A percentile compares a stretch with the other conserved stretches of the same genome.
phyloP scores from a whole-genome alignment of 1,284 basidiomycete species.

The Puccinia polysora region DNA sequence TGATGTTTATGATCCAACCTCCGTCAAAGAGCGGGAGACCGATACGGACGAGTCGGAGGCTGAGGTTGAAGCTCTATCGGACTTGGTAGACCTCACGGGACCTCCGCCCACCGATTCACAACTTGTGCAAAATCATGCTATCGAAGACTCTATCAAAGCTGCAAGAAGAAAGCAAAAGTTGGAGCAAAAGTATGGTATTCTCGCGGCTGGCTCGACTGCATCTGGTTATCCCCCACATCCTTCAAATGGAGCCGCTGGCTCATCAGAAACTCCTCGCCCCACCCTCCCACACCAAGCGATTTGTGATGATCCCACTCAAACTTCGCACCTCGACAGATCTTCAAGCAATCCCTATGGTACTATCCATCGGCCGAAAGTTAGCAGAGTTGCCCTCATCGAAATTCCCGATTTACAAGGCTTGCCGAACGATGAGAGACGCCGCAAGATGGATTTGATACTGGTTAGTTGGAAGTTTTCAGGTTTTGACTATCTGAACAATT shows the following conservation, averaged over 20 bases:
- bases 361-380: neutral
- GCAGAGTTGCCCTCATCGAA: constrained; percentile 1
- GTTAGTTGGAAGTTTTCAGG: constrained; percentile 22
- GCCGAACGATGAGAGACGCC: constrained; percentile 7
- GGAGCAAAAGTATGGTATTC: constrained; percentile 1
- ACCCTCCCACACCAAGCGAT: neutral
- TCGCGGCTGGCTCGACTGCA: neutral
- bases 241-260: neutral
- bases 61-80: neutral
- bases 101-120: constrained; percentile 2
- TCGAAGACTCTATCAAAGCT: constrained; percentile 10
- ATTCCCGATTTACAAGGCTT: neutral
- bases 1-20: constrained; percentile 8
- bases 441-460: constrained; percentile 24
- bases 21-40: neutral
- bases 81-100: constrained; percentile 1
- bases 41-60: constrained; percentile 18
- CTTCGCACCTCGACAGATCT: neutral
- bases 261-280: neutral
- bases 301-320: neutral
- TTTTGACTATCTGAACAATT: neutral
- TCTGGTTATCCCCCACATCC: neutral
- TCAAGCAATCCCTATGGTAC: neutral
- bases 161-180: constrained; percentile 10
- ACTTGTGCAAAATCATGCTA: neutral